Evolutionary conservation across 1,284 basidiomycete genomes (phyloP), one percentile per base, ranked within the genome.

Genomic region (Irpex rosettiformis): DNA sequence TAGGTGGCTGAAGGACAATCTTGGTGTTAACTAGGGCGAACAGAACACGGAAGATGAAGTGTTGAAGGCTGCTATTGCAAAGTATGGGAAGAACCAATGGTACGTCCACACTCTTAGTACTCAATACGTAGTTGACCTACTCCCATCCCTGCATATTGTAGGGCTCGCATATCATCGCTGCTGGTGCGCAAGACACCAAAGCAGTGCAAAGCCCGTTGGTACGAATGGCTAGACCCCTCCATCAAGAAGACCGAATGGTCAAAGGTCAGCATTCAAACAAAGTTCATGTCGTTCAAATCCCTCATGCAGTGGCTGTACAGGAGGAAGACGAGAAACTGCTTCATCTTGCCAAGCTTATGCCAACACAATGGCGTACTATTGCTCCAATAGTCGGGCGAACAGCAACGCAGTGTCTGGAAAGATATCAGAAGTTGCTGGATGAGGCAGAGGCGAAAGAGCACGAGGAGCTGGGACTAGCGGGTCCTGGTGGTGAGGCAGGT

Each of bases 171-270:
- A 72, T 98, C 95, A 6, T 99, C 96, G 42, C 81, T 99, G 27
- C 84, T 99, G 54, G 97, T 99, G 45, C 87, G 97, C 66, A 99
- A 99, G 78, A 99, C 97, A 10, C 96, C 97, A 10, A 99, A 99
- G 74, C 97, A 99, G 77, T 99, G 97, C 80, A 99, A 99, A 75
- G 97, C 96, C 3, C 86, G 93, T 60, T 99, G 97, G 97, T 98
- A 98, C 73, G 97, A 99, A 78, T 99, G 97, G 97, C 80, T 99
- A 56, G 97, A 99, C 75, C 97, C 97, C 5, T 96, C 95, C 54
- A 99, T 99, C 77, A 99, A 98, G 76, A 99, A 99, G 81, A 98
- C 96, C 37, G 97, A 99, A 73, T 98, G 95, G 95, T 96, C 94
- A 51, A 97, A 97, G 77, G 94, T 90, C 62, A 60, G 81, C 73